Evolutionary conservation across 2,329 filamentous ascomycete genomes (phyloP), one percentile per base, ranked within the genome.

Genomic region (Exophiala sp.): DNA sequence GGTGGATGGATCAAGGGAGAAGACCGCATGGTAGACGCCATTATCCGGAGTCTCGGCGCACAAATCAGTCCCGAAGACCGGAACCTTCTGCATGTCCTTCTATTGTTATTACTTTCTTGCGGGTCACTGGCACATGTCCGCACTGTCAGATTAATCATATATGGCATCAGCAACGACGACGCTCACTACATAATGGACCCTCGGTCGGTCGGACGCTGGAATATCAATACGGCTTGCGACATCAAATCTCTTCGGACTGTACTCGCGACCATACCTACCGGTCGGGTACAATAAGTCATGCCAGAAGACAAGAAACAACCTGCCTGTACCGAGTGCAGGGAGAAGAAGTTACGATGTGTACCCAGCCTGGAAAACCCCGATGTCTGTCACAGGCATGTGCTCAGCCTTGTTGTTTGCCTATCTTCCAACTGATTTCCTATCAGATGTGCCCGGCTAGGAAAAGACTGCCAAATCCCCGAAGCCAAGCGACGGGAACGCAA

Each of bases 401-500:
- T 21, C 32, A 5, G 16, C 24, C 18, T 10, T n/a, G 12, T 50
- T 11, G n/a, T n/a, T 43, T 7, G 29, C 21, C 29, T 24, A 8
- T 14, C 21, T 14, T 43, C 10, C 41, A 29, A 33, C 16, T 35
- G 38, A 8, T 12, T 4, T 12, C 18, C 39, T 34, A 29, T 29
- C 18, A 57, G 54, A 35, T 57, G 54, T 40, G 11, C 36, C 12
- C 29, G 50, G 34, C 42, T 57, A n/a, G 54, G 54, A 24, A 57
- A 50, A 43, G 21, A 53, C 16, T 57, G 54, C 32, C 50, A 47
- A 29, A 29, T 54, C 2, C 54, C 54, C n/a, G 54, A 57, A 44
- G 50, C 49, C 54, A 57, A 54, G 54, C 54, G 51, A 35, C 47
- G 54, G 32, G 45, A 53, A 32, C 54, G 54, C 5, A 57, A 57